Percentiles rank a stretch among this genome's conserved stretches.
Conservation (phyloP, 306 rosid genomes). For the Sophora flavescens region DNA sequence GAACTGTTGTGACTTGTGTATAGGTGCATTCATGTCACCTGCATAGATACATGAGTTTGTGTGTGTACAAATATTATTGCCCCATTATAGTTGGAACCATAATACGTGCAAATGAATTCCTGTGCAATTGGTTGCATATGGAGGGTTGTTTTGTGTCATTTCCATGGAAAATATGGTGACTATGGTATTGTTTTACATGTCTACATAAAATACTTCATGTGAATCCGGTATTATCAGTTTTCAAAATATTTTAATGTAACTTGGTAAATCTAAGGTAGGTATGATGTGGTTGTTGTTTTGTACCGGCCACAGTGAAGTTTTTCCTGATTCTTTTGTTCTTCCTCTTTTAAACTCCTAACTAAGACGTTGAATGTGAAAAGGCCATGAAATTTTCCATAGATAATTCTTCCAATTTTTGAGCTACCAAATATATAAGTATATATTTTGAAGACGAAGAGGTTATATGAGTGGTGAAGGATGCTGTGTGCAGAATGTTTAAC, state of each 20-base stretch:
- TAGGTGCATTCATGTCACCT: neutral
- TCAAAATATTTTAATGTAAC: neutral
- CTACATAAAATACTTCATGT: neutral
- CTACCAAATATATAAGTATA: neutral
- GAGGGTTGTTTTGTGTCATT: neutral
- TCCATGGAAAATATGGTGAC: neutral
- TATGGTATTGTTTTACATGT: neutral
- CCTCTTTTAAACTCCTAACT: conserved; percentile 7
- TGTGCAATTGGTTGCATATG: neutral
- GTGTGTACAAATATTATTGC: neutral
- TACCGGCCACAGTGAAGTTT: neutral
- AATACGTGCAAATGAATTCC: neutral
- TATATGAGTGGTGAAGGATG: neutral
- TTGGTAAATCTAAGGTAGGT: neutral
- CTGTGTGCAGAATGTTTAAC: neutral
- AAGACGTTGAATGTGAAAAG: neutral
- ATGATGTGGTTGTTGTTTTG: conserved; percentile 20
- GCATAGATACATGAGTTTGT: neutral
- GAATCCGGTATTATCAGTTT: neutral
- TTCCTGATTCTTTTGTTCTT: conserved; percentile 12
- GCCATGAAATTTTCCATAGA: neutral
- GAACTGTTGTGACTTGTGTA: neutral
- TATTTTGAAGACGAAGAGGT: neutral
- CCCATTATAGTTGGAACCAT: neutral
- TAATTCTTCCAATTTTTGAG: conserved; percentile 2